Evolutionary conservation across 2,329 filamentous ascomycete genomes (phyloP).

Genomic region (Sporothrix humicola): DNA sequence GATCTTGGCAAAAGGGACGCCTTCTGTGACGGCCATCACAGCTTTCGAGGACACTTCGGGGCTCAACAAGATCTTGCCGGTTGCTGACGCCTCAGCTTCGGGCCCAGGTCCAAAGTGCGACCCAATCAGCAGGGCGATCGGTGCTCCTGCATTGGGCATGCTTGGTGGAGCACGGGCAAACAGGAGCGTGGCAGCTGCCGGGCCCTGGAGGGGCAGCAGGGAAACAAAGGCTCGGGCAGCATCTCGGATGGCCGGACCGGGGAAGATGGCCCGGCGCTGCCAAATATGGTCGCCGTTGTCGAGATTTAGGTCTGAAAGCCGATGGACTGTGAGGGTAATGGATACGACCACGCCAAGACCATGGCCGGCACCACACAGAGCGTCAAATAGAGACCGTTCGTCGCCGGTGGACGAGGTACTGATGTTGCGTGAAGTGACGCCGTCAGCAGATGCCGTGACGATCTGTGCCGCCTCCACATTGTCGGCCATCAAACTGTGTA

Average conservation of each 20-base stretch:
- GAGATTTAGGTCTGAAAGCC: constrained; percentile 41
- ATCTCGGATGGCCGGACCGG: constrained; percentile 37
- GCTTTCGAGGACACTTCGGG: neutral
- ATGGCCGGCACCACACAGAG: constrained; percentile 43
- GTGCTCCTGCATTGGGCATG: neutral
- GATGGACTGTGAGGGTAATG: constrained; percentile 41
- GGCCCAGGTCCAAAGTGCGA: neutral
- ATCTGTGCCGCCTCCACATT: constrained; percentile 42
- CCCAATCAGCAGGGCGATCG: neutral
- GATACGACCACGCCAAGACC: constrained; percentile 45
- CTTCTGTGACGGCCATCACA: neutral
- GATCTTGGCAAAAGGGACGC: constrained; percentile 11
- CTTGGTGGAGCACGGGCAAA: neutral
- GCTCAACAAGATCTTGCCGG: neutral
- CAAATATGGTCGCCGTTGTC: constrained; percentile 43
- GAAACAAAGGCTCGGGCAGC: neutral
- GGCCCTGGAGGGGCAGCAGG: neutral
- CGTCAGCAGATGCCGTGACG: constrained; percentile 39
- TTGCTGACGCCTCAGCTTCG: neutral
- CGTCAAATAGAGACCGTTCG: constrained; percentile 43
- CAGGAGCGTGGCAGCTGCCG: neutral
- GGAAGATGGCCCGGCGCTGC: constrained; percentile 44
- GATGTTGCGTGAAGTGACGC: constrained; percentile 35
- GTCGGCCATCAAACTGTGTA: constrained; percentile 46
- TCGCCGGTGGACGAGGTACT: constrained; percentile 36